Base-by-base conservation (phyloP, 2,329 filamentous ascomycete genomes). In the Emericellopsis atlantica region DNA sequence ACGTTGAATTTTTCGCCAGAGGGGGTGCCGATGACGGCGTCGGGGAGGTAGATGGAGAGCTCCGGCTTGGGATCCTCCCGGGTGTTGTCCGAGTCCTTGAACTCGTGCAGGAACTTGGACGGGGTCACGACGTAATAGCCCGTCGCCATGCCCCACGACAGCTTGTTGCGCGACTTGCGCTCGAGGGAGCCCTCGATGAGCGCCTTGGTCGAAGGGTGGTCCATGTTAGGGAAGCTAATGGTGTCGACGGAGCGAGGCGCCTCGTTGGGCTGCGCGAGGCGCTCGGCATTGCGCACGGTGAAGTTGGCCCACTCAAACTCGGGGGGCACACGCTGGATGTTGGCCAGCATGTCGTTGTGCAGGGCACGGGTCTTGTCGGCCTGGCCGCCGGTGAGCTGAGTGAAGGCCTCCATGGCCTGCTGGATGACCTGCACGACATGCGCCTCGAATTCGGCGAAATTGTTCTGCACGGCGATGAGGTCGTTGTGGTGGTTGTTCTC, bases 401-500 rank as follows among this genome's bases (percentile, higher is more conserved):
- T 82, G 67, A 96, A 94, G 32, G 86, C 78, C 47, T 81, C 79
- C 64, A 96, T 72, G 40, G 83, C 82, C 52, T 81, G 75, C 62
- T 96, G 90, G 40, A 96, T 64, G 8, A 85, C 84, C 55, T 83
- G 72, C 41, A 98, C 65, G 42, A 96, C 69, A 57, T 96, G 89
- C 0, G 79, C 72, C 62, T 98, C 92, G 51, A 96, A 98, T 32
- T 79, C 71, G 43, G 81, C 70, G 57, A 96, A 95, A 58, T 86
- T 86, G 64, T 83, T 81, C 64, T 98, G 92, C n/a, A 95, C 84
- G 9, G 81, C 75, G 46, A 98, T 74, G 43, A 96, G 74, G 57
- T 98, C 92, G 57, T 94, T 86, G 48, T 82, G 79, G 65, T 93
- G 90, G 68, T 89, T 93, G 71, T 98, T 98, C 68, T 98, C 92